Base-by-base conservation (phyloP, 2,329 filamentous ascomycete genomes). In the Colletotrichum noveboracense region DNA sequence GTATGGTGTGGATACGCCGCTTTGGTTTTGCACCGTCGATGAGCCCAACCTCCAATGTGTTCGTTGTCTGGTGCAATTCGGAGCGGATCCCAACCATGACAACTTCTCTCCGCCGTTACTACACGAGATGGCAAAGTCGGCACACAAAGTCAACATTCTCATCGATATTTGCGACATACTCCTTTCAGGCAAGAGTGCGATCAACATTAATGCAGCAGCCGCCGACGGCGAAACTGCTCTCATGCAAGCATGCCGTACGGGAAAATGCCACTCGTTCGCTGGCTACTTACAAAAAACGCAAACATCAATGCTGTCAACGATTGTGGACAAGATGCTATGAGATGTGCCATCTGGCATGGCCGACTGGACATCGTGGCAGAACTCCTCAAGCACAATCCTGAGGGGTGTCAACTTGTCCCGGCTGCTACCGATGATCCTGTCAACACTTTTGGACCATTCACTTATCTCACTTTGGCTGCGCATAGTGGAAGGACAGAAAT, bases 241-340 rank as follows among this genome's bases (percentile, higher is more conserved):
- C n/a, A 52, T 52, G 43, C 43, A 52, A 52, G 43, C 43, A 21
- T 52, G 43, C 12, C 43, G 43, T 52, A 52, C 10, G n/a, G 43
- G n/a, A 0, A 24, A 52, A 0, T 21, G 43, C 10, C 43, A 0
- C n/a, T 52, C 10, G 43, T 21, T 52, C 43, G 43, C 43, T 52
- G 43, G 43, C n/a, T 52, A 0, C 43, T 52, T 52, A 4, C 0
- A 24, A 52, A 0, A 7, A 52, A 52, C n/a, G n/a, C 0, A 0
- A 24, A 52, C n/a, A 52, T 52, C 0, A 21, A 52, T 21, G 2
- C n/a, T 52, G n/a, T 52, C n/a, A 52, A 52, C 43, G n/a, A 52
- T 52, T 52, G n/a, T 21, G 43, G 43, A 13, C 6, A 52, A 2
- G 43, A 52, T 21, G 43, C 43, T 2, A 52, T 52, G 43, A 52